Percentiles rank a stretch among this genome's conserved stretches.
These are phyloP conservation scores for Phytophthora europaea DNA, from an alignment of 352 stramenopile genomes.

Conservation along the genomic window DNA sequence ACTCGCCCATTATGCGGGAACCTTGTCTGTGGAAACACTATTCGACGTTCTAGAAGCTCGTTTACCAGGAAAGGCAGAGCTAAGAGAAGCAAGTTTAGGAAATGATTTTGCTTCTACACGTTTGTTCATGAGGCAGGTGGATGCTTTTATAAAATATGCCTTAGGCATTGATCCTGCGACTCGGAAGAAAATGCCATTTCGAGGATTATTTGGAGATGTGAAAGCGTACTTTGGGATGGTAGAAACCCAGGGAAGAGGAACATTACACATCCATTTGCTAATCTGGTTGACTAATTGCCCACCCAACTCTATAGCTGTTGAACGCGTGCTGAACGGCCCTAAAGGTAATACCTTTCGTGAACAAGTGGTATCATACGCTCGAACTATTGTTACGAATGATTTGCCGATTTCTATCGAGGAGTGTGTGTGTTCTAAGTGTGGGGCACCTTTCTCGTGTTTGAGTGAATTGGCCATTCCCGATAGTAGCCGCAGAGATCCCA, in stretches of 20 bases:
- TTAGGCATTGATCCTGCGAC: conserved; percentile 1
- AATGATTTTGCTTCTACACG: conserved; percentile 5
- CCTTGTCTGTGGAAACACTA: not conserved
- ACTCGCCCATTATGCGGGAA: not conserved
- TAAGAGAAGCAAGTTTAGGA: not conserved
- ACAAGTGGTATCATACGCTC: not conserved
- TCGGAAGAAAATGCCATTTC: not conserved
- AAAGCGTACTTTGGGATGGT: conserved; percentile 10
- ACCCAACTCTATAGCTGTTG: not conserved
- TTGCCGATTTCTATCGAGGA: not conserved
- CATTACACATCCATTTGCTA: conserved; percentile 6
- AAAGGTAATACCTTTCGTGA: not conserved
- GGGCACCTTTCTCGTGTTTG: not conserved
- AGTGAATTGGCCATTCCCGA: not conserved
- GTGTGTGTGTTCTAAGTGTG: not conserved
- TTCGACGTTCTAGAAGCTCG: conserved; percentile 1
- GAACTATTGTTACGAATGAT: not conserved
- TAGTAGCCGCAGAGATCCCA: not conserved
- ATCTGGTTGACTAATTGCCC: conserved; percentile 2
- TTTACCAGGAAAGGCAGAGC: not conserved
- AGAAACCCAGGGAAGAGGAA: conserved; percentile 12
- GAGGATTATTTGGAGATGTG: conserved; percentile 2
- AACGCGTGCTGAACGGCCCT: not conserved
- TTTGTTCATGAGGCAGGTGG: conserved; percentile 3
- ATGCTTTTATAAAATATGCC: conserved; percentile 7